phyloP scores from a whole-genome alignment of 1,139 yeast species.

The Zhuliangozyma blackwelliae region DNA sequence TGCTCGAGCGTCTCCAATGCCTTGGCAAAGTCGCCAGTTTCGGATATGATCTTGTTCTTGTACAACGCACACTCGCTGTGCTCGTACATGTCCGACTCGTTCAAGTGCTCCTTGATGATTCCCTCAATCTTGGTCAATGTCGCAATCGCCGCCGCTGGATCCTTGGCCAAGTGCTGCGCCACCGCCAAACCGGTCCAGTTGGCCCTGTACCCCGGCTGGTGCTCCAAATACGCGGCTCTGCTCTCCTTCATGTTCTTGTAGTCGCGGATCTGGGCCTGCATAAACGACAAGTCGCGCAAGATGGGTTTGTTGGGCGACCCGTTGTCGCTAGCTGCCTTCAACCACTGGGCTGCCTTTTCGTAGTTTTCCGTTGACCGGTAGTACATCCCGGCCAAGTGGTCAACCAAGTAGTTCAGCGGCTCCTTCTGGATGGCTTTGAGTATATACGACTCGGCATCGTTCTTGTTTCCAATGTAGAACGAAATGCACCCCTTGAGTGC shows the following conservation, averaged over 20 bases:
- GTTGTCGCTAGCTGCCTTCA: conserved; percentile 69
- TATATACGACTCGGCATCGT: conserved; percentile 64
- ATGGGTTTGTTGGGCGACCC: conserved; percentile 80
- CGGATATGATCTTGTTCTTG: conserved; percentile 62
- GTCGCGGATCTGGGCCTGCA: conserved; percentile 79
- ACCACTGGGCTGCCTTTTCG: conserved; percentile 75
- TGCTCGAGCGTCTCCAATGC: conserved; percentile 63
- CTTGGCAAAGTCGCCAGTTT: conserved; percentile 56
- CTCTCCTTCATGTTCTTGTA: conserved; percentile 58
- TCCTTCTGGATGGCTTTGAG: conserved; percentile 58
- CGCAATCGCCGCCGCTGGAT: conserved; percentile 62
- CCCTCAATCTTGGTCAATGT: conserved; percentile 74
- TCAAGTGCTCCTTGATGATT: conserved; percentile 62
- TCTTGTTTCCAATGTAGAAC: conserved; percentile 47
- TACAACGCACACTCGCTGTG: conserved; percentile 77
- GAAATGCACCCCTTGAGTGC: conserved; percentile 80
- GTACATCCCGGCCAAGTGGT: conserved; percentile 85
- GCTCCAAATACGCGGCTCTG: conserved; percentile 66
- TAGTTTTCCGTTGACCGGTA: conserved; percentile 69
- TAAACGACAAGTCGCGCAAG: conserved; percentile 73
- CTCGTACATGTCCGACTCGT: conserved; percentile 66
- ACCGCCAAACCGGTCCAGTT: conserved; percentile 90
- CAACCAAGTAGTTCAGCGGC: conserved; percentile 58
- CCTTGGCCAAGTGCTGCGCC: conserved; percentile 74
- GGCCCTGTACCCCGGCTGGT: conserved; percentile 80